phyloP scores from a whole-genome alignment of 768 basidiomycete genomes.

The Mycena kentingensis region DNA sequence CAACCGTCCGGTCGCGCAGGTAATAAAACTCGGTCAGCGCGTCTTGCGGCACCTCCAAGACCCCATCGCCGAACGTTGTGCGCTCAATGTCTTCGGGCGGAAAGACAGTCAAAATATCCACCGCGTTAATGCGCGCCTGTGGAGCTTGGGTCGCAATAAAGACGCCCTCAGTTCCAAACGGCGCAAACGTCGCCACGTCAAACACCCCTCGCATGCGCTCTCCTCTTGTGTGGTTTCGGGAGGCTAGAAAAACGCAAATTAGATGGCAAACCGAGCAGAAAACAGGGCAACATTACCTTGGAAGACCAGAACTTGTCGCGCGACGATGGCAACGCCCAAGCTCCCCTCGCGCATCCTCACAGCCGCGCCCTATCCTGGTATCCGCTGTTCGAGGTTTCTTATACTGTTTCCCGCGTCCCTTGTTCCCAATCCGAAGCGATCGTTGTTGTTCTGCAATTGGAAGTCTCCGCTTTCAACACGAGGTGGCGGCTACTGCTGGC shows the following conservation, averaged over 20 bases:
- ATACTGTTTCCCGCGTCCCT: conserved; percentile 1
- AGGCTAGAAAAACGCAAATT: conserved; percentile 42
- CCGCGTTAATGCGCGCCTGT: conserved; percentile 59
- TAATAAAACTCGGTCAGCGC: conserved; percentile 62
- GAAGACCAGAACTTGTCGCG: conserved; percentile 67
- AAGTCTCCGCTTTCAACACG: neutral
- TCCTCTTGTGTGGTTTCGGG: conserved; percentile 52
- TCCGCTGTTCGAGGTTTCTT: conserved; percentile 9
- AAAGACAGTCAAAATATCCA: conserved; percentile 63
- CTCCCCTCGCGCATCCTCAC: conserved; percentile 55
- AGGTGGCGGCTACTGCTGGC: no score
- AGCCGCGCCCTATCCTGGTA: neutral
- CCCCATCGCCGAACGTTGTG: conserved; percentile 42
- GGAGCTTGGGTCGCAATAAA: conserved; percentile 65
- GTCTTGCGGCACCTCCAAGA: conserved; percentile 64
- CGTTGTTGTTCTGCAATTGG: conserved; percentile 6
- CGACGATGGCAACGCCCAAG: conserved; percentile 69
- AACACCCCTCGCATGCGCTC: conserved; percentile 66
- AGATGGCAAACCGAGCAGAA: neutral
- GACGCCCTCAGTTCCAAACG: conserved; percentile 59
- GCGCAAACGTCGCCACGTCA: conserved; percentile 66
- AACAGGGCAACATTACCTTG: conserved; percentile 48
- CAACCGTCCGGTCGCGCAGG: conserved; percentile 52
- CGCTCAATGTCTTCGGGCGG: conserved; percentile 40
- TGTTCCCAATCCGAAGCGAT: conserved; percentile 16